Base-by-base conservation (phyloP, 148 eudicot species). In the Chenopodium album region DNA sequence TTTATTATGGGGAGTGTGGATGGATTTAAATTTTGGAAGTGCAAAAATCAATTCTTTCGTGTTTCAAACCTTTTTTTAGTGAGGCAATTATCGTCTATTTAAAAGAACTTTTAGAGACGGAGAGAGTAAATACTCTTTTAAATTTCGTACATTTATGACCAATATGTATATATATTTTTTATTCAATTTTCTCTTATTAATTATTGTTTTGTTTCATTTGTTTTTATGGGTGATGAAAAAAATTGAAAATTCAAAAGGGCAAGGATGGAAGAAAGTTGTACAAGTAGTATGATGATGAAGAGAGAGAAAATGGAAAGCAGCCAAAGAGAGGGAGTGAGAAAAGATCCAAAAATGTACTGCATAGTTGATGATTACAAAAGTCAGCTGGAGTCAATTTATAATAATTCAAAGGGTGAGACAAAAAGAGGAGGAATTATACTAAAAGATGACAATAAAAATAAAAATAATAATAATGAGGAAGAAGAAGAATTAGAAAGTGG, bases 331-430 rank as follows among this genome's bases (percentile, higher is more conserved):
- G 9, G 37, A 75, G 0, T 69, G 68, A 81, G 79, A 76, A 76
- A 67, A 75, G 69, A 14, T 76, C 75, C 84, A 81, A 81, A 22
- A 20, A 17, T 29, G 28, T 41, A 75, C 65, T 31, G 75, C 7
- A 23, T 62, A 47, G 62, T 52, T 76, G 76, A 84, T 84, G 70
- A 84, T 84, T 84, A 80, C 83, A 71, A 32, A 46, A 76, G 65
- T 80, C 86, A 80, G 80, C 62, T 23, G 50, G 83, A 76, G 86
- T 84, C 86, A 80, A 84, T 77, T 56, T 44, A 54, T n/a, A 75
- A 76, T 79, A 70, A 76, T 65, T 79, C 76, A 70, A 84, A 76
- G 62, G 59, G 41, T 76, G 72, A 76, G 73, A 80, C 34, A 60
- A 80, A 29, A 54, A 13, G 34, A 83, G 10, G 47, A 64, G 75